Base-by-base conservation (phyloP, 2,329 filamentous ascomycete species). In the Furcasterigmium sp. region DNA sequence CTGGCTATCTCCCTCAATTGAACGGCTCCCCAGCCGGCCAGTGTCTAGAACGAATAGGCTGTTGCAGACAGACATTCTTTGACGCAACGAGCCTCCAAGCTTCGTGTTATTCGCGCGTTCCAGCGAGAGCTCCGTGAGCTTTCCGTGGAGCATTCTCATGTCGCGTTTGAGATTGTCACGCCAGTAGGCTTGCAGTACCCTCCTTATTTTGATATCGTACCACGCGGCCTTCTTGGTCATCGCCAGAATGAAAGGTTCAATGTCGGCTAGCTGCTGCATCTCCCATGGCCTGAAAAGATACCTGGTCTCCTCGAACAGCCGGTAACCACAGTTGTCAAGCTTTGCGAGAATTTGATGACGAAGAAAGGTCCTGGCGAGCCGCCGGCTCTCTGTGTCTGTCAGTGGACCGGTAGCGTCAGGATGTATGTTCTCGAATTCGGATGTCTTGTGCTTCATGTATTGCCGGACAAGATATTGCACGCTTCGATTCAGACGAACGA, bases 331-430 rank as follows among this genome's bases (percentile, higher is more conserved):
- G 13, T 8, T 5, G 3, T 30, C 25, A 8, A 41, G 10, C 13
- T 26, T n/a, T 19, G 25, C 39, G 5, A 41, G n/a, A 17, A 41
- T 17, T 8, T 41, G 39, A 15, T 41, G 39, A 4, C 39, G 39
- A 8, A 41, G 11, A 5, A 41, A 7, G 28, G 26, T 26, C 25
- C 26, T 23, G 21, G 39, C 39, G 25, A 41, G 8, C 5, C 39
- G 25, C 15, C 26, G 39, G 4, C 25, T n/a, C 15, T 41, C 39
- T 13, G 7, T 20, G 17, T 4, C 11, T n/a, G 26, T 41, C 29
- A 41, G 19, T 19, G 39, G 26, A 6, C 26, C 17, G 26, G 25
- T 26, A 13, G 39, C 39, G 8, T 41, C 8, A 15, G 39, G 26
- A 15, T 41, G 25, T 11, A 30, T 11, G 8, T 7, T 13, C 6